These are phyloP conservation scores for Trichosporon ovoides DNA, from an alignment of 1,284 basidiomycete species.

Conservation along the genomic window DNA sequence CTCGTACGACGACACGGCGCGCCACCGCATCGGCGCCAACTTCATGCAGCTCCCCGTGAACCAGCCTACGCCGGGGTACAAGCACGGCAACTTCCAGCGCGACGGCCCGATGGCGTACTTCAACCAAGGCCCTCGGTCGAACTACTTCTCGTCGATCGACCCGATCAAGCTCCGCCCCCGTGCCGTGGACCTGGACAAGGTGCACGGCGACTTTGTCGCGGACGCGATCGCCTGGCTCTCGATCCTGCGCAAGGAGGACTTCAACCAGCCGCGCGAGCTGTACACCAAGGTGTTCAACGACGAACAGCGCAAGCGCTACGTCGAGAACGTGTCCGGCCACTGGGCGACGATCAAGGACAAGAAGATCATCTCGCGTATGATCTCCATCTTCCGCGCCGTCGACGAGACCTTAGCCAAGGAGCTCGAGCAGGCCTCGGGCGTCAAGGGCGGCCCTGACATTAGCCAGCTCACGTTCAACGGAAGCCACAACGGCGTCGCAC, in stretches of 20 bases:
- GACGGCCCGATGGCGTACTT: slow-evolving; percentile 57
- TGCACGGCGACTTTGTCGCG: slow-evolving; percentile 71
- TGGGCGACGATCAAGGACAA: slow-evolving; percentile 61
- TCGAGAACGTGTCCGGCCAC: slow-evolving; percentile 72
- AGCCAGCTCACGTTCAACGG: slow-evolving; percentile 59
- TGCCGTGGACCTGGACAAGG: slow-evolving; percentile 37
- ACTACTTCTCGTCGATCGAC: slow-evolving; percentile 71
- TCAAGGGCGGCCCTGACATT: slow-evolving; percentile 49
- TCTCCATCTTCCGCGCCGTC: slow-evolving; percentile 73
- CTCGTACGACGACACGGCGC: slow-evolving; percentile 92
- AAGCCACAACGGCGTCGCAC: slow-evolving; percentile 28
- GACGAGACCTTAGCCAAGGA: slow-evolving; percentile 65
- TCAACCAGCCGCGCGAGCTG: slow-evolving; percentile 79
- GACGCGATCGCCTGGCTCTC: slow-evolving; percentile 67
- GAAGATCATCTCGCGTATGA: slow-evolving; percentile 64
- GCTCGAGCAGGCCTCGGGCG: slow-evolving; percentile 66
- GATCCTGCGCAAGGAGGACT: slow-evolving; percentile 76
- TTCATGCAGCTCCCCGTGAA: slow-evolving; percentile 88
- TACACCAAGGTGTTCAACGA: slow-evolving; percentile 74
- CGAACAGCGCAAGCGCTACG: slow-evolving; percentile 61
- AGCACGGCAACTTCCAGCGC: slow-evolving; percentile 72
- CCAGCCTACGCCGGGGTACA: slow-evolving; percentile 59
- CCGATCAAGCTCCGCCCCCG: slow-evolving; percentile 35
- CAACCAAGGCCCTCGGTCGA: slow-evolving; percentile 76
- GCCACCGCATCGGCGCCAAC: slow-evolving; percentile 64